Conservation (phyloP, 2,329 filamentous ascomycete species). For the Thielaviopsis musarum region DNA sequence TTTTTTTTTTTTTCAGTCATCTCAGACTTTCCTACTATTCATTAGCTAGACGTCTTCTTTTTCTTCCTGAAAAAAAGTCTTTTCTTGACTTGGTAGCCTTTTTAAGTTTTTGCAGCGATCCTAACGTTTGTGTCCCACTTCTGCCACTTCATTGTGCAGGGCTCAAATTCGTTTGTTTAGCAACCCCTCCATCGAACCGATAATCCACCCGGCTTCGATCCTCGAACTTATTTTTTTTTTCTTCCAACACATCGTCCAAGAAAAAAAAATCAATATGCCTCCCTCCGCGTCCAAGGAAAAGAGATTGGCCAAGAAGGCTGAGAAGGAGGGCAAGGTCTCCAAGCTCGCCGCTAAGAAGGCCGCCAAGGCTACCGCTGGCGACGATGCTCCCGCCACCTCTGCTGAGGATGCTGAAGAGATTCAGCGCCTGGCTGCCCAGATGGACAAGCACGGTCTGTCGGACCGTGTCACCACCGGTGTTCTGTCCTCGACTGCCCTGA, state of each 20-base stretch:
- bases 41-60: background rate
- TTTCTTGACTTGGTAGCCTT: background rate
- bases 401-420: slow-evolving; percentile 62
- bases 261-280: slow-evolving; percentile 31
- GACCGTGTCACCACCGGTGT: slow-evolving; percentile 98
- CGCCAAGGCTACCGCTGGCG: slow-evolving; percentile 47
- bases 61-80: background rate
- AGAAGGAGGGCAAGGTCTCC: slow-evolving; percentile 60
- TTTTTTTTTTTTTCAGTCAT: background rate
- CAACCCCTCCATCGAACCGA: slow-evolving; percentile 6
- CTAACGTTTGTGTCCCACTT: slow-evolving; percentile 5
- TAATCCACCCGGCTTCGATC: slow-evolving; percentile 3
- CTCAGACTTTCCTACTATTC: background rate
- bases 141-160: slow-evolving; percentile 4
- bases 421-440: slow-evolving; percentile 75
- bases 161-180: slow-evolving; percentile 8
- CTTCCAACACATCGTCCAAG: slow-evolving; percentile 12
- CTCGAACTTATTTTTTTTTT: slow-evolving; percentile 8
- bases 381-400: slow-evolving; percentile 55
- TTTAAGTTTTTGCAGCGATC: background rate
- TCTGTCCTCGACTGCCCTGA: slow-evolving; percentile 64
- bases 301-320: slow-evolving; percentile 54
- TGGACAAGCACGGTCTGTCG: slow-evolving; percentile 90
- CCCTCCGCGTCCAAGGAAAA: slow-evolving; percentile 55
- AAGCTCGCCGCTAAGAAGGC: slow-evolving; percentile 48